These are phyloP conservation scores for Leccinum subatratum DNA, from an alignment of 1,284 basidiomycete species.

Conservation along the genomic window DNA sequence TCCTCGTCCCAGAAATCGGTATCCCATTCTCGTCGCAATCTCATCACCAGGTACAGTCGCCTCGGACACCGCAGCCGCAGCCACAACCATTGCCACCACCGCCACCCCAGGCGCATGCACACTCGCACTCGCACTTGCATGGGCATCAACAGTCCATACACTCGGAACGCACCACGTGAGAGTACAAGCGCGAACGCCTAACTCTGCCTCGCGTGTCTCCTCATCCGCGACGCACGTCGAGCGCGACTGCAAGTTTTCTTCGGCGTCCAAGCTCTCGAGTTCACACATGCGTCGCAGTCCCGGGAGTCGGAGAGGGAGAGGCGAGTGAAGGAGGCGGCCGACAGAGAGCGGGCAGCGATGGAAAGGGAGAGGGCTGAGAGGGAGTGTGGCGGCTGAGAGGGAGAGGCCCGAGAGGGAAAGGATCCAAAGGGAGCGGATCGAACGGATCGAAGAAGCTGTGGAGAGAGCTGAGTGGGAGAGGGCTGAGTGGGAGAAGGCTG, in stretches of 20 bases:
- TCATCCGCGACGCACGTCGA: slow-evolving; percentile 25
- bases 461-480: too few relatives aligned
- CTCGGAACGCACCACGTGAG: slow-evolving; percentile 22
- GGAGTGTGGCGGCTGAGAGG: too few relatives aligned
- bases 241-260: slow-evolving; percentile 27
- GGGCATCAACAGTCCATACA: slow-evolving; percentile 16
- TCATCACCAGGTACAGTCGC: slow-evolving; percentile 5
- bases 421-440: too few relatives aligned
- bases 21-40: slow-evolving; percentile 21
- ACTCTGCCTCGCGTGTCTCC: slow-evolving; percentile 26
- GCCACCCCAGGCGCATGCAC: neutral
- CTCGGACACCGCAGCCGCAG: neutral
- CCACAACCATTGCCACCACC: neutral
- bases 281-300: slow-evolving; percentile 18
- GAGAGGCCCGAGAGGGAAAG: too few relatives aligned
- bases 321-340: slow-evolving; percentile 18
- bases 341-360: slow-evolving; percentile 16
- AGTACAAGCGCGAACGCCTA: slow-evolving; percentile 27
- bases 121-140: neutral
- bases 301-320: slow-evolving; percentile 25
- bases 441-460: too few relatives aligned
- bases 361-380: too few relatives aligned
- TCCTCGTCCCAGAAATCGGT: slow-evolving; percentile 19
- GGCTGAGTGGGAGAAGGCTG: too few relatives aligned
- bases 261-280: slow-evolving; percentile 25